phyloP scores from a whole-genome alignment of 345 rosid genomes.

The Stellera chamaejasme region DNA sequence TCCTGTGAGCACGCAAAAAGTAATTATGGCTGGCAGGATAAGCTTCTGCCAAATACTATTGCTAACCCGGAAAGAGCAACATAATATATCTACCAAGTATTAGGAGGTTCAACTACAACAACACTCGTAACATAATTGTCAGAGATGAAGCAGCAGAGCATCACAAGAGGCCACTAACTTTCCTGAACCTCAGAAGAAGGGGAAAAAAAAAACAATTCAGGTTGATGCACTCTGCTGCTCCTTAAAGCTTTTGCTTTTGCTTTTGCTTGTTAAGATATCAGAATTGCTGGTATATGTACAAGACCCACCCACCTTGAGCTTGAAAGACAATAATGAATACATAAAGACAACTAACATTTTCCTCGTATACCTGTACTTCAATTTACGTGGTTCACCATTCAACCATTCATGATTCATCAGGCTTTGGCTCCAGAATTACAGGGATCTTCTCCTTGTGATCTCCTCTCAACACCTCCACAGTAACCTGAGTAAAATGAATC shows the following conservation, averaged over 20 bases:
- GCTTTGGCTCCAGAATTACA: conserved; percentile 75
- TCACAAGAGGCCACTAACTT: no score
- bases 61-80: no score
- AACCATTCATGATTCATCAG: conserved; percentile 53
- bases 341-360: conserved; percentile 17
- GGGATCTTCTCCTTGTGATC: conserved; percentile 93
- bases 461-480: conserved; percentile 81
- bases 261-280: neutral
- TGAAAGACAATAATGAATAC: conserved; percentile 9
- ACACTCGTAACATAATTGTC: no score
- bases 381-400: conserved; percentile 13
- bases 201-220: neutral
- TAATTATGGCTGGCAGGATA: no score
- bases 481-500: conserved; percentile 37
- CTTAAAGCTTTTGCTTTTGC: neutral
- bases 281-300: conserved; percentile 26
- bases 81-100: no score
- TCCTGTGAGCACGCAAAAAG: no score
- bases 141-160: no score
- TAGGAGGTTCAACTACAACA: no score
- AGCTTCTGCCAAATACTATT: no score
- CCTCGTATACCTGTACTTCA: conserved; percentile 7
- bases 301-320: conserved; percentile 8
- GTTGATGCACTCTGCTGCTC: neutral
- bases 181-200: conserved; percentile 1